Conservation (phyloP, 2,329 filamentous ascomycete genomes). For the Diaporthe longicolla region DNA sequence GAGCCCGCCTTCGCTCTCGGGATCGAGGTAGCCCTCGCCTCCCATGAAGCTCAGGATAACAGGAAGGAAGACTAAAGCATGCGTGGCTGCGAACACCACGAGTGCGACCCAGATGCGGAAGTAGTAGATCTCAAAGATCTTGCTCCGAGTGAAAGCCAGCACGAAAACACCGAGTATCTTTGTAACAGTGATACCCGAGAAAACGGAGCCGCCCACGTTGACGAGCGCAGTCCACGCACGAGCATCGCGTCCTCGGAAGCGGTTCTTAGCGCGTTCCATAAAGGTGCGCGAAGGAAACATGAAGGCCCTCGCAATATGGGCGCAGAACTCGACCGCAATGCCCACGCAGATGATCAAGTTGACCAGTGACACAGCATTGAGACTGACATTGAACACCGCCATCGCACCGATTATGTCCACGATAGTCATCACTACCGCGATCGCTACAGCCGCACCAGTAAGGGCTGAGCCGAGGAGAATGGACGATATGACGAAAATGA, state of each 20-base stretch:
- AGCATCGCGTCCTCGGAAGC: slow-evolving; percentile 85
- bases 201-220: slow-evolving; percentile 94
- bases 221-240: slow-evolving; percentile 93
- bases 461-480: slow-evolving; percentile 85
- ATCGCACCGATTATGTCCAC: slow-evolving; percentile 96
- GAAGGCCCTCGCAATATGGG: slow-evolving; percentile 95
- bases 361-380: slow-evolving; percentile 95
- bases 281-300: slow-evolving; percentile 90
- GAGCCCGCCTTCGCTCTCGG: slow-evolving; percentile 87
- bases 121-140: slow-evolving; percentile 99
- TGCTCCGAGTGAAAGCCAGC: slow-evolving; percentile 93
- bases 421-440: slow-evolving; percentile 93
- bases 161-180: slow-evolving; percentile 94
- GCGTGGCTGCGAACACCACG: slow-evolving; percentile 88
- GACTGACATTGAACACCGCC: slow-evolving; percentile 87
- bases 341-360: slow-evolving; percentile 98
- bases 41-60: slow-evolving; percentile 89
- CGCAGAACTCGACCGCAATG: slow-evolving; percentile 97
- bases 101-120: slow-evolving; percentile 96
- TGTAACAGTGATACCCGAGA: slow-evolving; percentile 95
- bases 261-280: slow-evolving; percentile 83
- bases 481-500: slow-evolving; percentile 86
- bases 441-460: slow-evolving; percentile 85
- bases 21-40: slow-evolving; percentile 89
- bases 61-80: slow-evolving; percentile 92